Percentiles rank a stretch among this genome's conserved stretches.
Conservation (phyloP, 2,329 filamentous ascomycete genomes). For the Aspergillus pseudoviridinutans region DNA sequence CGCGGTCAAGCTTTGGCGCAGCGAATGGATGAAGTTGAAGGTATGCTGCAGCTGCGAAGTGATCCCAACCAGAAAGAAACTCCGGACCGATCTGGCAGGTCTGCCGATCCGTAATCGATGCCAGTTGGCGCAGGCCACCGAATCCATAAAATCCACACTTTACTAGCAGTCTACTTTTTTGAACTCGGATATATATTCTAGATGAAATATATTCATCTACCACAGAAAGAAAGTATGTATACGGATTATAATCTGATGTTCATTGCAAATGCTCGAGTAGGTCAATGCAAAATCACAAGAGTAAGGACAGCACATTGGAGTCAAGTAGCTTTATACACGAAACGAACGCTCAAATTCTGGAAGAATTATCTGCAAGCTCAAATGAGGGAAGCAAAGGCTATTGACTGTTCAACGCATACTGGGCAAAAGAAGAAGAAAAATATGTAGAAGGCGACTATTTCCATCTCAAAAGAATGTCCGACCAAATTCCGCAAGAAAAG, state of each 20-base stretch:
- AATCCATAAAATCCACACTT: background rate
- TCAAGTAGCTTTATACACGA: background rate
- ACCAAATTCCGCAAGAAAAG: background rate
- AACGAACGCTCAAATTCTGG: background rate
- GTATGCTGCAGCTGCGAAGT: background rate
- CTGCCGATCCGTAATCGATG: background rate
- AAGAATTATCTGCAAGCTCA: background rate
- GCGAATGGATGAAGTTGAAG: background rate
- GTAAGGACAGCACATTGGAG: background rate
- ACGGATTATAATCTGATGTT: background rate
- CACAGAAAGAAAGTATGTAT: background rate
- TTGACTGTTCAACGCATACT: background rate
- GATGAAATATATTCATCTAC: too few relatives aligned
- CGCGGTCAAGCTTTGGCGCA: background rate
- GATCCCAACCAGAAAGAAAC: background rate
- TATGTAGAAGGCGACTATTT: background rate
- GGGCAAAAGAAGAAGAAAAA: background rate
- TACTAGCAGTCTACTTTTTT: background rate
- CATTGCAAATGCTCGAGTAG: background rate
- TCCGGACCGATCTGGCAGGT: conserved; percentile 3
- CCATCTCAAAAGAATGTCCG: background rate
- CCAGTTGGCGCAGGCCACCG: background rate
- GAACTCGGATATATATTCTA: background rate
- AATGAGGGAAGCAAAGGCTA: background rate
- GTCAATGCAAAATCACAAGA: background rate